Evolutionary conservation across 768 basidiomycete species (phyloP).

Genomic region (Coprinopsis cinerea): DNA sequence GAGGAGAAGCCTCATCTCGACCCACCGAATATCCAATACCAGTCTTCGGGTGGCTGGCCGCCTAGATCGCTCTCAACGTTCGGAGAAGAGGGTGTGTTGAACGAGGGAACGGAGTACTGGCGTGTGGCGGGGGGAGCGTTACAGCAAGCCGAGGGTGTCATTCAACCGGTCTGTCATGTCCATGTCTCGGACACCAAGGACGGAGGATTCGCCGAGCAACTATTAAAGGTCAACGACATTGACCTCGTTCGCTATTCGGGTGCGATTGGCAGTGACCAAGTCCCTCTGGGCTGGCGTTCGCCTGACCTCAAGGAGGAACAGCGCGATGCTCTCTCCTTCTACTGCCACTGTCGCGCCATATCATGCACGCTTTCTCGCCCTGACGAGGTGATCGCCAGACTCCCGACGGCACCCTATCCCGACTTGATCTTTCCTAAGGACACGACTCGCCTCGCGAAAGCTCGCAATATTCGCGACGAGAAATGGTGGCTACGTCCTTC

Average conservation of each 20-base stretch:
- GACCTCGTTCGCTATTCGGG: conserved; percentile 14
- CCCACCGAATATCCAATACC: not conserved
- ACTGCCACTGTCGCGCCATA: conserved; percentile 24
- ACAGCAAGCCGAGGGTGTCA: conserved; percentile 21
- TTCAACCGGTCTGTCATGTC: conserved; percentile 19
- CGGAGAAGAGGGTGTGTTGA: conserved; percentile 5
- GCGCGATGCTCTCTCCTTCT: conserved; percentile 14
- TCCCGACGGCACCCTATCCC: conserved; percentile 20
- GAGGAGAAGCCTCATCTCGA: not conserved
- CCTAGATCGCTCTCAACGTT: conserved; percentile 1
- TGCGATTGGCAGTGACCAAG: conserved; percentile 10
- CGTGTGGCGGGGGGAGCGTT: conserved; percentile 21
- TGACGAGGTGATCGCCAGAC: conserved; percentile 13
- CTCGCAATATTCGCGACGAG: conserved; percentile 19
- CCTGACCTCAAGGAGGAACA: not conserved
- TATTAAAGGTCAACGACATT: conserved; percentile 14
- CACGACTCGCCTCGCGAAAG: conserved; percentile 18
- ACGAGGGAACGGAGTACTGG: conserved; percentile 16
- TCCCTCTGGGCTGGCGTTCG: conserved; percentile 21
- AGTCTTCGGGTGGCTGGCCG: not conserved
- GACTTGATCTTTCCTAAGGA: conserved; percentile 22
- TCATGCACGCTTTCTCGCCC: conserved; percentile 22
- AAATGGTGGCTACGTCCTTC: conserved; percentile 26
- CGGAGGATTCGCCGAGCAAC: conserved; percentile 26
- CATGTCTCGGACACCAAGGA: conserved; percentile 26